Evolutionary conservation across 345 rosid genomes (phyloP).

Genomic region (Citrus cavaleriei): DNA sequence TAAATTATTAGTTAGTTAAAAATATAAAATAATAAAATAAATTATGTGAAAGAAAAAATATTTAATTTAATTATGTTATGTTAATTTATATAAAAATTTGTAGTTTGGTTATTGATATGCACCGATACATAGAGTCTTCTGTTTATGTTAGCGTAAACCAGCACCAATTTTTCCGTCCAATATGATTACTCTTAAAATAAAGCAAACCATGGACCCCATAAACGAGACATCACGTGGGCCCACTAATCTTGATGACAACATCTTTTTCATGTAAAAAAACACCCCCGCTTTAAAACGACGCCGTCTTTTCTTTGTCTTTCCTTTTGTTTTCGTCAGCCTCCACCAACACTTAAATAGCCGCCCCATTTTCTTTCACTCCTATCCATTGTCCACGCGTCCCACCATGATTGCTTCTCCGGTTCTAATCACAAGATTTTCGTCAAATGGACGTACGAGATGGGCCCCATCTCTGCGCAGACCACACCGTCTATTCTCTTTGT

Average conservation of each 20-base stretch:
- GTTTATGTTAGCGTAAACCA: too few relatives aligned
- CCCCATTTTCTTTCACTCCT: not conserved
- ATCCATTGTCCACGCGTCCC: not conserved
- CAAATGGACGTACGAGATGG: not conserved
- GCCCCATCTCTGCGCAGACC: not conserved
- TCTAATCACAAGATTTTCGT: not conserved
- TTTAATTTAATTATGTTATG: too few relatives aligned
- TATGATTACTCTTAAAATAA: too few relatives aligned
- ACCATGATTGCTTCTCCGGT: not conserved
- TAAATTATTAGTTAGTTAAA: too few relatives aligned
- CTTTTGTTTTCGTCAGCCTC: not conserved
- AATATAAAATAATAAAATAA: too few relatives aligned
- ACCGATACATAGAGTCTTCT: too few relatives aligned
- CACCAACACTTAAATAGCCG: not conserved
- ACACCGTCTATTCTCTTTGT: too few relatives aligned
- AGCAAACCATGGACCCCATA: not conserved
- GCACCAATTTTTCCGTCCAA: too few relatives aligned
- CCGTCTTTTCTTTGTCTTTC: not conserved
- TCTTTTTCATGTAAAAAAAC: not conserved
- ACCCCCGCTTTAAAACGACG: not conserved
- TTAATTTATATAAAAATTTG: too few relatives aligned
- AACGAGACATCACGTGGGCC: not conserved
- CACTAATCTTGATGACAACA: not conserved
- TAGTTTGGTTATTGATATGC: too few relatives aligned
- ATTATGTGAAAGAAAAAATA: too few relatives aligned